These are phyloP conservation scores for Trapa bicornis DNA, from an alignment of 345 rosid species.

Conservation along the genomic window DNA sequence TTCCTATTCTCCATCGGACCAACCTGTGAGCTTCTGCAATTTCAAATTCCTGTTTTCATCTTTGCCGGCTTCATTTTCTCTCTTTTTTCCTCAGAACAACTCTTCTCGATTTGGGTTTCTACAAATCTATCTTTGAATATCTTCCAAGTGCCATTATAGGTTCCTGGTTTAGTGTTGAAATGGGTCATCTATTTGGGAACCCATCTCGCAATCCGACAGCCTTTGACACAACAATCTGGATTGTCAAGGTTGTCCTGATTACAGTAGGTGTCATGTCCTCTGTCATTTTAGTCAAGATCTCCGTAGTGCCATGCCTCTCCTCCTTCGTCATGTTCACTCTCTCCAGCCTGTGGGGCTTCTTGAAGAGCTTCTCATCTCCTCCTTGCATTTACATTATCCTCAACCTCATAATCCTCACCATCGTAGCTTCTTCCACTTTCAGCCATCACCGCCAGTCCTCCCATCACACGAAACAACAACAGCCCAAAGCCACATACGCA, in stretches of 20 bases:
- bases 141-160: not conserved
- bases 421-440: slow-evolving; percentile 25
- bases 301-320: slow-evolving; percentile 20
- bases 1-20: not conserved
- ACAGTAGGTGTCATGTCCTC: slow-evolving; percentile 22
- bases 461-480: not conserved
- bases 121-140: not conserved
- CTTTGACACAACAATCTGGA: slow-evolving; percentile 19
- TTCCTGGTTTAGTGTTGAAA: slow-evolving; percentile 1
- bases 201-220: slow-evolving; percentile 5
- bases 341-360: slow-evolving; percentile 21
- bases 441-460: slow-evolving; percentile 12
- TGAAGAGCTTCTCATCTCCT: slow-evolving; percentile 27
- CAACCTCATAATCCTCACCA: slow-evolving; percentile 36
- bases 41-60: slow-evolving; percentile 1
- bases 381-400: slow-evolving; percentile 36
- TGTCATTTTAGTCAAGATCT: slow-evolving; percentile 23
- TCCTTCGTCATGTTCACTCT: slow-evolving; percentile 13
- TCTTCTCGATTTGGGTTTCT: no score
- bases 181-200: slow-evolving; percentile 15
- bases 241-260: slow-evolving; percentile 19
- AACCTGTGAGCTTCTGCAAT: not conserved
- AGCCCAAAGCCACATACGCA: no score
- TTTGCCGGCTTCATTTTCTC: slow-evolving; percentile 6
- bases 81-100: not conserved